phyloP scores from a whole-genome alignment of 129 eudicot genomes.

The Ambrosia trifida region DNA sequence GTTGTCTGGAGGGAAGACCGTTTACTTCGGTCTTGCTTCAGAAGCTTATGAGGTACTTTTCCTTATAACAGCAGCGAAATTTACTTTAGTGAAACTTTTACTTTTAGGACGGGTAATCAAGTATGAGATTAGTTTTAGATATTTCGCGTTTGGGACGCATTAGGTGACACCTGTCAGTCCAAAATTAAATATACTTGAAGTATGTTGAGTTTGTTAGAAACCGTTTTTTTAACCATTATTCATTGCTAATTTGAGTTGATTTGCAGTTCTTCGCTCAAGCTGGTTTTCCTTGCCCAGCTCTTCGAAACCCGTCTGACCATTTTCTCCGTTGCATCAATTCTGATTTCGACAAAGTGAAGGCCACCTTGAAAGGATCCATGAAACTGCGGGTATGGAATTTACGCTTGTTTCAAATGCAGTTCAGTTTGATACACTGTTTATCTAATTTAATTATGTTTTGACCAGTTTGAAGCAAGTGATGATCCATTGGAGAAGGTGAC shows the following conservation, averaged over 20 bases:
- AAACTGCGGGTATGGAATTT: constrained; percentile 68
- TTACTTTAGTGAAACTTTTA: no score
- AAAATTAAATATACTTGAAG: no score
- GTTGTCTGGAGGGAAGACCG: constrained; percentile 95
- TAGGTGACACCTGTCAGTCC: no score
- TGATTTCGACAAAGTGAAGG: constrained; percentile 97
- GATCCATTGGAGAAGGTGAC: constrained; percentile 90
- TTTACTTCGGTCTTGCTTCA: constrained; percentile 92
- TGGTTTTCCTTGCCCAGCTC: constrained; percentile 97
- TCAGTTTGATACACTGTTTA: neutral
- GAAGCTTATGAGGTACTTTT: constrained; percentile 83
- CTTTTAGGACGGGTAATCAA: no score
- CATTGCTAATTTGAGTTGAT: neutral
- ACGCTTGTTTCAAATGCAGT: neutral
- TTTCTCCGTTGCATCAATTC: constrained; percentile 93
- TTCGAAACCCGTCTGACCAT: constrained; percentile 96
- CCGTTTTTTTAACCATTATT: neutral
- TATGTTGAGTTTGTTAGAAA: no score
- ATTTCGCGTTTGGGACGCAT: no score
- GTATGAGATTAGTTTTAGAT: no score
- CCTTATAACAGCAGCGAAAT: no score
- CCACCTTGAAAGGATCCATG: constrained; percentile 97
- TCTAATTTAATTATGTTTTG: neutral
- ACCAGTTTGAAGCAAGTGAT: constrained; percentile 76
- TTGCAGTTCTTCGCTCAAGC: constrained; percentile 94